Evolutionary conservation across 805 yeast genomes (phyloP).

Genomic region (Lipomyces orientalis): DNA sequence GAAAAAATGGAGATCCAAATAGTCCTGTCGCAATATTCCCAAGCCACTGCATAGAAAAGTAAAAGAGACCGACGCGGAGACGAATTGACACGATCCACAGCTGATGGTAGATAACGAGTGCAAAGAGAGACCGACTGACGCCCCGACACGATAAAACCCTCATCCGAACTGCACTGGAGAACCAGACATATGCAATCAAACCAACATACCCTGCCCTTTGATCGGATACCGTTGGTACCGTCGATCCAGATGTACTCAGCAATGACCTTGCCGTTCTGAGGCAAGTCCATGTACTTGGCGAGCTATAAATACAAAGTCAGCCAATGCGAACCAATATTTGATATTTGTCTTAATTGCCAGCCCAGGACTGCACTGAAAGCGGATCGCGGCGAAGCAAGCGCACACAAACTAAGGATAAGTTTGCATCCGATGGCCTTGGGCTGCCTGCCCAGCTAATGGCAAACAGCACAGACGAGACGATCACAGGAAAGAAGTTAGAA

Average conservation of each 20-base stretch:
- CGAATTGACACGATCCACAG: neutral
- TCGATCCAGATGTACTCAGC: slow-evolving; percentile 99
- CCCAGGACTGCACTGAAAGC: neutral
- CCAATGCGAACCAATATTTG: neutral
- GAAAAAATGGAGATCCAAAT: neutral
- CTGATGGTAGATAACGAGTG: neutral
- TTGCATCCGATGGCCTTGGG: neutral
- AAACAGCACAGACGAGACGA: neutral
- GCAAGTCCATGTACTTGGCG: slow-evolving; percentile 79
- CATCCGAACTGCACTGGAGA: neutral
- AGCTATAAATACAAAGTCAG: slow-evolving; percentile 49
- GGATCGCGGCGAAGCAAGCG: neutral
- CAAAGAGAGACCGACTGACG: neutral
- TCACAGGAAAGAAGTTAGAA: neutral
- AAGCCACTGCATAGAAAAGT: neutral
- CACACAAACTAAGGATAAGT: neutral
- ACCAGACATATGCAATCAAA: neutral
- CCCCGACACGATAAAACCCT: neutral
- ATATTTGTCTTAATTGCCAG: neutral
- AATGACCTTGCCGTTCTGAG: slow-evolving; percentile 82
- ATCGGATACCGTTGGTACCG: slow-evolving; percentile 86
- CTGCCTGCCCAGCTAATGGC: neutral
- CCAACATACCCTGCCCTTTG: slow-evolving; percentile 67
- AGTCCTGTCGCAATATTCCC: neutral
- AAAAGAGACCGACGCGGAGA: neutral